Evolutionary conservation across 2,329 filamentous ascomycete species (phyloP).

Genomic region (Diaporthe citriasiana): DNA sequence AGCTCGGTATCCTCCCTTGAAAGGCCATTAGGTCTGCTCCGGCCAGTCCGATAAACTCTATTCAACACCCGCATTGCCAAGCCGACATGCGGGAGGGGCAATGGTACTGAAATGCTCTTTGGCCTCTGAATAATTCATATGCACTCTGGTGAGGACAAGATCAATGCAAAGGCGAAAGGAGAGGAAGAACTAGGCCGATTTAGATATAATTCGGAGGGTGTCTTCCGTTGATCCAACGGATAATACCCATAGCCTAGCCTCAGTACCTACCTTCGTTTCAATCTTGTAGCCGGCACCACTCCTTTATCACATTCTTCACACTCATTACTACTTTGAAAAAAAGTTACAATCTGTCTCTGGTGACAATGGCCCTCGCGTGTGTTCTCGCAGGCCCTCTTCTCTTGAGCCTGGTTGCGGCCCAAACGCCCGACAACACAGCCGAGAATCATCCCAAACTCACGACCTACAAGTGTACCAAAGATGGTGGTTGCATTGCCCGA

Average conservation of each 20-base stretch:
- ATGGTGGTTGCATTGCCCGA: constrained; percentile 61
- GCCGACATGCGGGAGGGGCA: constrained; percentile 1
- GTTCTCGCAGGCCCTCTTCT: constrained; percentile 12
- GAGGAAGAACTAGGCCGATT: neutral
- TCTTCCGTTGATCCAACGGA: neutral
- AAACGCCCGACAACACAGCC: constrained; percentile 47
- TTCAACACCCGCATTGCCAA: constrained; percentile 1
- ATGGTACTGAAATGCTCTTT: constrained; percentile 19
- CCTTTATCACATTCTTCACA: neutral
- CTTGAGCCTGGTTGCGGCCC: constrained; percentile 20
- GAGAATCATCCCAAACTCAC: constrained; percentile 66
- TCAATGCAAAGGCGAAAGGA: neutral
- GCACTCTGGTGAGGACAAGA: neutral
- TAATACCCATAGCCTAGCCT: neutral
- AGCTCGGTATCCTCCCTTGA: neutral
- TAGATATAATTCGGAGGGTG: constrained; percentile 21
- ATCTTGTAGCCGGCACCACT: neutral
- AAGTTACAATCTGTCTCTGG: neutral
- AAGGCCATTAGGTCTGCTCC: neutral
- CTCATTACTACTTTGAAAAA: neutral
- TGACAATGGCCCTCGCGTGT: neutral
- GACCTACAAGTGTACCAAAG: constrained; percentile 66
- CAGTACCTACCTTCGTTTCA: neutral
- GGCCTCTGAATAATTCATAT: constrained; percentile 5
- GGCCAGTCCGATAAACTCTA: constrained; percentile 10